These are phyloP conservation scores for Coccomyxa sp. DNA, from an alignment of 139 green algal genomes.

Conservation along the genomic window DNA sequence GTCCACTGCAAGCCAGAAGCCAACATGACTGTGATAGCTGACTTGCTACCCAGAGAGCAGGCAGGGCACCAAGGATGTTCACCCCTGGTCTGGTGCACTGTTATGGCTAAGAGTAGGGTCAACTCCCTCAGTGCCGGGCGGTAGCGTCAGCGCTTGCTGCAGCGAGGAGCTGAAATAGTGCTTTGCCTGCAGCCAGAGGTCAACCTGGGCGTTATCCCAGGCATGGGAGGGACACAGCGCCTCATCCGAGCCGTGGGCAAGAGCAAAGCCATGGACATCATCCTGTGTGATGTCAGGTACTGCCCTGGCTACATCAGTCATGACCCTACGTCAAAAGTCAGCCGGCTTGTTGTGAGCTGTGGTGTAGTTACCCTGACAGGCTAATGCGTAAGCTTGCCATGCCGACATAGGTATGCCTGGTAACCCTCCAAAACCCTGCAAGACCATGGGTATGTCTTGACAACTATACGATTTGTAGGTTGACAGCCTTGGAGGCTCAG, in stretches of 20 bases:
- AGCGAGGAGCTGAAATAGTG: background rate
- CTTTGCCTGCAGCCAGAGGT: slow-evolving; percentile 52
- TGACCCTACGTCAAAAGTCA: background rate
- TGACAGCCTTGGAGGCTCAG: slow-evolving; percentile 42
- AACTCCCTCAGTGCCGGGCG: background rate
- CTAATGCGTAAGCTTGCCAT: no score
- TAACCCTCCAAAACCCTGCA: background rate
- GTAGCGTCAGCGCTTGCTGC: background rate
- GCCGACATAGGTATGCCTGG: background rate
- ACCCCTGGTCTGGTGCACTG: background rate
- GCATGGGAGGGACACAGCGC: slow-evolving; percentile 73
- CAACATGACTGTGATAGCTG: no score
- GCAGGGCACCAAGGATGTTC: no score
- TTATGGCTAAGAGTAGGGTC: background rate
- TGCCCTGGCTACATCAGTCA: background rate
- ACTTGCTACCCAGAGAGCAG: no score
- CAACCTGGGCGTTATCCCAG: slow-evolving; percentile 63
- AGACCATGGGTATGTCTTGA: background rate
- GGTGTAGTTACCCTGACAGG: no score
- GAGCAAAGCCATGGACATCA: slow-evolving; percentile 69
- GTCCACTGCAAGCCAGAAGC: background rate
- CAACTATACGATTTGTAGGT: slow-evolving; percentile 3
- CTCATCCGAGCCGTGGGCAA: slow-evolving; percentile 58
- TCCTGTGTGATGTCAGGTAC: slow-evolving; percentile 44
- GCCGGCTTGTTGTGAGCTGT: background rate